Evolutionary conservation across 2,329 filamentous ascomycete genomes (phyloP).

Genomic region (Colletotrichum gloeosporioides): DNA sequence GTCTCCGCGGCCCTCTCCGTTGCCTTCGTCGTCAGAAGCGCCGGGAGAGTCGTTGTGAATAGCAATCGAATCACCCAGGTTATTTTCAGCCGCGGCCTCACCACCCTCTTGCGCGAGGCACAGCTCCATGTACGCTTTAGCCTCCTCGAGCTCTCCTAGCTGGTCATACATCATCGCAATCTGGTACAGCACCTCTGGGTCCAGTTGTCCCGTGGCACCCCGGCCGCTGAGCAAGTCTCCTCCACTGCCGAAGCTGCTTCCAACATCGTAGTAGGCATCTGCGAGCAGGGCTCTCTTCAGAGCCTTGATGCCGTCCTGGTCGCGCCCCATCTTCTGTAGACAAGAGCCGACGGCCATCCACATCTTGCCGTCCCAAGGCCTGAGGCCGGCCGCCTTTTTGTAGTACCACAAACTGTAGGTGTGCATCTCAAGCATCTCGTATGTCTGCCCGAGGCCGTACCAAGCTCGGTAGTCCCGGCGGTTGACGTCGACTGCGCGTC

Average conservation of each 20-base stretch:
- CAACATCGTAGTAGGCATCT: constrained; percentile 81
- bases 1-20: constrained; percentile 29
- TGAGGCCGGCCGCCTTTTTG: constrained; percentile 88
- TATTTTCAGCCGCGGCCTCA: constrained; percentile 44
- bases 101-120: constrained; percentile 89
- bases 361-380: constrained; percentile 98
- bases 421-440: constrained; percentile 97
- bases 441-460: constrained; percentile 97
- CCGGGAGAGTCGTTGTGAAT: constrained; percentile 61
- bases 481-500: constrained; percentile 94
- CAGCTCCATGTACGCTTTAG: constrained; percentile 94
- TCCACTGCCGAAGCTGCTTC: constrained; percentile 58
- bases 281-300: constrained; percentile 91
- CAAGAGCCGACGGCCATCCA: constrained; percentile 96
- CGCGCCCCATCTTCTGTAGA: constrained; percentile 85
- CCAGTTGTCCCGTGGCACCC: constrained; percentile 67
- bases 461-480: constrained; percentile 95
- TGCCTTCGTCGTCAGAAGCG: constrained; percentile 37
- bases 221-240: constrained; percentile 52
- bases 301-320: constrained; percentile 91
- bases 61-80: constrained; percentile 54
- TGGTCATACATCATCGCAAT: constrained; percentile 91
- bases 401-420: constrained; percentile 98
- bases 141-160: constrained; percentile 77
- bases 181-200: constrained; percentile 88